Base-by-base conservation (phyloP, 2,329 filamentous ascomycete genomes). In the Colletotrichum sp. region DNA sequence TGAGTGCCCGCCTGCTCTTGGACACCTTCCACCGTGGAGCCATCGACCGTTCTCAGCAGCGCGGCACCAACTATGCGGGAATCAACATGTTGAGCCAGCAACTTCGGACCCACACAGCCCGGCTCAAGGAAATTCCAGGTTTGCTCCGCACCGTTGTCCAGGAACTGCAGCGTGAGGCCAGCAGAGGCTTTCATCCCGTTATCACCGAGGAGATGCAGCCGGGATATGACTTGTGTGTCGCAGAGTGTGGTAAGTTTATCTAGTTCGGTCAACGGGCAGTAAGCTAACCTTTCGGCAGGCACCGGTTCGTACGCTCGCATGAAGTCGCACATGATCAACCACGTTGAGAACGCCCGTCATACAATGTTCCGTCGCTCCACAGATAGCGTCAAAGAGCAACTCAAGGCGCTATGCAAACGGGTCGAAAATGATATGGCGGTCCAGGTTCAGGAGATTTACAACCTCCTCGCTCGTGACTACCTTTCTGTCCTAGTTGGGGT, bases 31-130 rank as follows among this genome's bases (percentile, higher is more conserved):
- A 76, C 49, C 77, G 80, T 70, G 52, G 28, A 9, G 78, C 73
- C 2, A 64, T 73, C 1, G 64, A 75, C n/a, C 57, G 67, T 5
- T 77, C 72, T 8, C 52, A 30, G 13, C 74, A 78, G n/a, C 71
- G 72, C 7, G 77, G 71, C 5, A 71, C 21, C 18, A 71, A 77
- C 24, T 68, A 69, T 15, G 32, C 59, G 1, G 77, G 78, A 3
- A n/a, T 81, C 28, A 65, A 30, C n/a, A 78, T 80, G 59, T 60
- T 83, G 5, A 57, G 65, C 6, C 77, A 79, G 24, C 81, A 83
- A 64, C 73, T 82, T 9, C 71, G 75, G 10, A 69, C 76, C 2
- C 77, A 79, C 21, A 66, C 59, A 7, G 62, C 68, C 15, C 63
- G 67, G 12, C 28, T 81, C 8, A 39, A 69, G 2, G 78, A 79